Evolutionary conservation across 768 basidiomycete genomes (phyloP).

Genomic region (Leccinum sublutescens): DNA sequence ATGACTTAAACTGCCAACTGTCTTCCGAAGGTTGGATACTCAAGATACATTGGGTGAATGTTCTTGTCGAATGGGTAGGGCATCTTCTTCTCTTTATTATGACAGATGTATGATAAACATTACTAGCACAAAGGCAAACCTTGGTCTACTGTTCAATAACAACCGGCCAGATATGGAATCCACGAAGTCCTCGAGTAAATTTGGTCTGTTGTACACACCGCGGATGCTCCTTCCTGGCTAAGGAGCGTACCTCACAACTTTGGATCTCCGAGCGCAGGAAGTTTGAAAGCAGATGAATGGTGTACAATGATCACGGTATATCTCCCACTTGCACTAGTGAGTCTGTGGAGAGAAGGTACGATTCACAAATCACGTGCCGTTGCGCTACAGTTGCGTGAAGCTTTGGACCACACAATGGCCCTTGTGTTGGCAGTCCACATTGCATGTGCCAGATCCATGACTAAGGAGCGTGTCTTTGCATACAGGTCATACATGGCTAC

Average conservation of each 20-base stretch:
- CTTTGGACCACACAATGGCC: conserved; percentile 3
- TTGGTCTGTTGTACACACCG: background rate
- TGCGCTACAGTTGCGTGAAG: background rate
- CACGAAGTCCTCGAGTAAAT: background rate
- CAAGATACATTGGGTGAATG: background rate
- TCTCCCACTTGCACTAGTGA: background rate
- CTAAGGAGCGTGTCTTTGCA: background rate
- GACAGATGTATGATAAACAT: background rate
- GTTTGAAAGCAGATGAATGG: conserved; percentile 8
- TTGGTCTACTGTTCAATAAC: no score
- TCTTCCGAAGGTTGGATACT: background rate
- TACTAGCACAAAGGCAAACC: background rate
- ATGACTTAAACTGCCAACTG: background rate
- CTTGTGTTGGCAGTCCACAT: background rate
- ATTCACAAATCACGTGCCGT: background rate
- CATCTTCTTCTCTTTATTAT: background rate
- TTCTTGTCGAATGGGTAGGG: background rate
- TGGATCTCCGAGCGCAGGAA: background rate
- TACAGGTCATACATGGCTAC: background rate
- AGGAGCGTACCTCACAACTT: background rate
- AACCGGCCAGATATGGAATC: background rate
- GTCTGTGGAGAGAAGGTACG: background rate
- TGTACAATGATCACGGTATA: background rate
- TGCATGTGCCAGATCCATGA: background rate
- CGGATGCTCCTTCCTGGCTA: background rate